phyloP scores from a whole-genome alignment of 202 grass and related monocot genomes.

The Schoenoplectus tabernaemontani region DNA sequence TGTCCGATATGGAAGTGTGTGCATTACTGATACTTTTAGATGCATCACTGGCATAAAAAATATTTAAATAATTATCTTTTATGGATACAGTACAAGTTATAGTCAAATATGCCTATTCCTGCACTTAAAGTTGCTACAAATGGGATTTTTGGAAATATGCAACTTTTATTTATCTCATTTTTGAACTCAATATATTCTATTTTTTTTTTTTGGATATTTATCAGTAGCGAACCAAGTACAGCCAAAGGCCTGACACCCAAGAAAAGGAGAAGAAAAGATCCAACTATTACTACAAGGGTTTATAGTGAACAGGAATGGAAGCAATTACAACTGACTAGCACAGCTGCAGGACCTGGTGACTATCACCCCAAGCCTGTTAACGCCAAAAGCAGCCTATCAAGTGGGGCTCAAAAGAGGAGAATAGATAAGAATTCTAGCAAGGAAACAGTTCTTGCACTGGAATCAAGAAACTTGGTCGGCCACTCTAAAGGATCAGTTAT shows the following conservation, averaged over 20 bases:
- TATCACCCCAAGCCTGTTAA: constrained; percentile 50
- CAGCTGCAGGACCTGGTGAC: constrained; percentile 27
- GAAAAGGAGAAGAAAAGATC: constrained; percentile 92
- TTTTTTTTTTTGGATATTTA: neutral
- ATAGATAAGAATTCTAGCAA: constrained; percentile 41
- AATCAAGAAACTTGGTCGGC: constrained; percentile 53
- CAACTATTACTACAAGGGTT: constrained; percentile 27
- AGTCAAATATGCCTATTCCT: neutral
- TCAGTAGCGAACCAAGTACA: constrained; percentile 54
- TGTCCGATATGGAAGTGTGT: neutral
- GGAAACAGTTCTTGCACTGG: constrained; percentile 44
- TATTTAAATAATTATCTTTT: neutral
- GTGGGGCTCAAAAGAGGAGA: constrained; percentile 35
- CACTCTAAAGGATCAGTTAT: constrained; percentile 39
- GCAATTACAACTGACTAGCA: constrained; percentile 40
- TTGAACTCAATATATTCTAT: neutral
- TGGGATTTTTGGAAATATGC: neutral
- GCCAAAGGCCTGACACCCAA: constrained; percentile 41
- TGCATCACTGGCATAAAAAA: neutral
- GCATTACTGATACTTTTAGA: neutral
- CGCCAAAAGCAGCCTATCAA: constrained; percentile 32
- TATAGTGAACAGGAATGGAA: constrained; percentile 36
- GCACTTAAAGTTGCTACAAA: neutral
- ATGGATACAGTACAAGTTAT: neutral
- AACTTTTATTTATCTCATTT: neutral